phyloP scores from a whole-genome alignment of 169 alveolate genomes.

The Cryptosporidium ryanae region DNA sequence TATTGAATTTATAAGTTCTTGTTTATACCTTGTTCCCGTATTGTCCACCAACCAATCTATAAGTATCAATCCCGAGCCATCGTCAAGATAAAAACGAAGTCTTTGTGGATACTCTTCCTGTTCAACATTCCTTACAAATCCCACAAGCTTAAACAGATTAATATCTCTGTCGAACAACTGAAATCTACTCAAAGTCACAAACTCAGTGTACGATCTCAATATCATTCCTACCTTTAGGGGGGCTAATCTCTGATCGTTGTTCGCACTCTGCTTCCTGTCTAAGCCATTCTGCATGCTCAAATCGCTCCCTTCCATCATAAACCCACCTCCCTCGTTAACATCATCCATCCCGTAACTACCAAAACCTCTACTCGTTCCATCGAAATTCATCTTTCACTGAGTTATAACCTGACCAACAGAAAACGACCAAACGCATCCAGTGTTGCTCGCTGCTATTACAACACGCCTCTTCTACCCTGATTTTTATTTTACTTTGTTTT shows the following conservation, averaged over 20 bases:
- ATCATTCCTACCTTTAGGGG: conserved; percentile 64
- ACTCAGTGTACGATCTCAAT: conserved; percentile 45
- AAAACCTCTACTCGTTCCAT: conserved; percentile 30
- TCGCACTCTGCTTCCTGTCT: conserved; percentile 22
- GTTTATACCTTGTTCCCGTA: conserved; percentile 70
- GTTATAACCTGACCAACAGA: too few relatives aligned
- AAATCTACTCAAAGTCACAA: conserved; percentile 53
- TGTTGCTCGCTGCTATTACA: too few relatives aligned
- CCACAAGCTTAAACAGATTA: conserved; percentile 52
- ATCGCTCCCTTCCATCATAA: conserved; percentile 48
- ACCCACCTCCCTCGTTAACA: conserved; percentile 58
- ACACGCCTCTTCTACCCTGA: too few relatives aligned
- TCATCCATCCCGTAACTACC: conserved; percentile 63
- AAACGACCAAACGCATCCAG: too few relatives aligned
- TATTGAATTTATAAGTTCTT: conserved; percentile 47
- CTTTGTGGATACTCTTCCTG: conserved; percentile 73
- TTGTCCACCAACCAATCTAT: conserved; percentile 68
- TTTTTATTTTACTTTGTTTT: too few relatives aligned
- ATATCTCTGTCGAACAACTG: conserved; percentile 51
- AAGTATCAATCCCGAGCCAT: conserved; percentile 62
- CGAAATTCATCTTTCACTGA: conserved; percentile 34
- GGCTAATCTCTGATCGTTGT: conserved; percentile 52
- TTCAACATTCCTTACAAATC: conserved; percentile 59
- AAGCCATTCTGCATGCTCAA: not conserved
- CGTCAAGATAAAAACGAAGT: conserved; percentile 72